Base-by-base conservation (phyloP, 2,329 filamentous ascomycete genomes). In the Ophiostoma ulmi region DNA sequence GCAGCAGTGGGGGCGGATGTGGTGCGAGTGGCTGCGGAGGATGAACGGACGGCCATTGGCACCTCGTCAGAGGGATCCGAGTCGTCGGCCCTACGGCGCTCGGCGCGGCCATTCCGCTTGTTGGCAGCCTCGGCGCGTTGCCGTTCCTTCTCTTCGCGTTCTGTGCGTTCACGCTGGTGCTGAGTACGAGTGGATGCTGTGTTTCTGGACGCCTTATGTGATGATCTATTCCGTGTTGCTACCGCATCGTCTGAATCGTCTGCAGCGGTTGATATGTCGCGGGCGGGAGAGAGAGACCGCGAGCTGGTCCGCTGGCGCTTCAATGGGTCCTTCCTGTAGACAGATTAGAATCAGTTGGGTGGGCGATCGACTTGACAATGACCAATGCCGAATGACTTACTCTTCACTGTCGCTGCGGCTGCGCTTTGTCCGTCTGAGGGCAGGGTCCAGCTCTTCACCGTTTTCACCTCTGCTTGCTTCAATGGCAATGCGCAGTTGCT, bases 381-480 rank as follows among this genome's bases (percentile, higher is more conserved):
- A 26, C 26, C 26, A 26, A 26, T 1, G 22, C 1, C 26, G 20
- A 11, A 26, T 6, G 26, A 88, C 93, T 80, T 85, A 98, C 94
- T 97, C 92, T 86, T 97, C 93, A 77, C 93, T 97, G 73, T 95
- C 93, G 76, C 95, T 97, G 73, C 94, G 88, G 73, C 89, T 90
- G 76, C 95, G 86, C 82, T 99, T 99, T 35, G 88, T 22, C 85
- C 77, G 91, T 88, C 74, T 91, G 86, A 69, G 82, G 55, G 82
- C 82, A 48, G 80, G 82, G 69, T 90, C 88, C 14, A 78, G 77
- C 44, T 84, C 79, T 13, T 83, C 83, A 14, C 83, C 80, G 13
- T 86, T 88, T 63, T 96, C 92, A 77, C 92, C 90, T 80, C 94
- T 97, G 82, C 95, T 99, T 73, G 96, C 94, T 79, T 98, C 94